A percentile compares a stretch with the other conserved stretches of the same genome.
Conservation (phyloP, 371 early-diverging fungal genomes). For the Haplosporangium sp. region DNA sequence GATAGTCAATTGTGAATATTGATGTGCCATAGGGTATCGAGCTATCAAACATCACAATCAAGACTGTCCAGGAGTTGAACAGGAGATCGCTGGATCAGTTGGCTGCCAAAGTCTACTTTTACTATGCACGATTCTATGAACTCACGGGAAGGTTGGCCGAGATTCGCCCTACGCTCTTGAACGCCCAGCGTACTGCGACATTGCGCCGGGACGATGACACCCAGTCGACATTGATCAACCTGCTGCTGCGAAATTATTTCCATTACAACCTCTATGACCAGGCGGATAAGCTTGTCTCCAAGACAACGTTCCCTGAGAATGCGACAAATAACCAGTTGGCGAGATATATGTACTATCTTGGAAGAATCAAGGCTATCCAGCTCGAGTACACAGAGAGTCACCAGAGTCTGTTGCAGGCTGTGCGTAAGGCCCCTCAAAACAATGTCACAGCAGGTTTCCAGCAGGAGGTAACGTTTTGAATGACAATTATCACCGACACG, state of each 20-base stretch:
- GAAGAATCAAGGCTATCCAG: conserved; percentile 94
- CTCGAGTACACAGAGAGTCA: conserved; percentile 95
- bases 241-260: conserved; percentile 91
- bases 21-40: conserved; percentile 67
- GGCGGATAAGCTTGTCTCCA: conserved; percentile 95
- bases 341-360: conserved; percentile 94
- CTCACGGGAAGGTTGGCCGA: conserved; percentile 75
- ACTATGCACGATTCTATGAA: conserved; percentile 91
- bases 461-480: conserved; percentile 73
- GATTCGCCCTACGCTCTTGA: conserved; percentile 83
- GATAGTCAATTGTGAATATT: background rate
- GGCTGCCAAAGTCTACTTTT: conserved; percentile 92
- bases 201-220: conserved; percentile 89
- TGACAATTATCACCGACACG: too few species aligned
- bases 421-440: conserved; percentile 94
- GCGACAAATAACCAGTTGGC: conserved; percentile 95
- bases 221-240: conserved; percentile 91
- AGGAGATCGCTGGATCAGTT: conserved; percentile 92
- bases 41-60: conserved; percentile 73
- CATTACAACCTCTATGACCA: conserved; percentile 94
- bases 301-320: conserved; percentile 90
- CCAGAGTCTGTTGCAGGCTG: conserved; percentile 88
- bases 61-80: conserved; percentile 73
- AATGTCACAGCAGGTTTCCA: conserved; percentile 92
- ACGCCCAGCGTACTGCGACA: conserved; percentile 91